Conservation (phyloP, 2,329 filamentous ascomycete genomes). For the Penicillium aurantiogriseum region DNA sequence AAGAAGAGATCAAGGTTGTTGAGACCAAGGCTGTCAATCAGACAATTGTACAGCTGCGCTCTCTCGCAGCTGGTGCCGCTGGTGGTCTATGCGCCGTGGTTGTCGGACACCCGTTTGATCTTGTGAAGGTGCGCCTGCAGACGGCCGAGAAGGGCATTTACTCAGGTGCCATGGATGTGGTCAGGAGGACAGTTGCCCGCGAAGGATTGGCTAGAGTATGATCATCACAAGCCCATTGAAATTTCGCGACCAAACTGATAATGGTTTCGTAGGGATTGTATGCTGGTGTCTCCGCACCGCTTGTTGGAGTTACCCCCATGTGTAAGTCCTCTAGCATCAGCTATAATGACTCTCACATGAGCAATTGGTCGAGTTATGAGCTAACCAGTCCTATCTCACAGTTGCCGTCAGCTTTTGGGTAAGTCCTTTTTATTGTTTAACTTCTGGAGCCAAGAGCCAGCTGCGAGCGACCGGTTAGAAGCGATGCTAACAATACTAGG, state of each 20-base stretch:
- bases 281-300: constrained; percentile 91
- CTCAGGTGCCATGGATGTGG: constrained; percentile 84
- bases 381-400: constrained; percentile 28
- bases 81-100: constrained; percentile 92
- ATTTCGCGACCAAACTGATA: constrained; percentile 8
- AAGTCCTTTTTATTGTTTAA: constrained; percentile 27
- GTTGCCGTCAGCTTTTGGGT: constrained; percentile 68
- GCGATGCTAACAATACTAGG: constrained; percentile 57
- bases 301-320: constrained; percentile 97
- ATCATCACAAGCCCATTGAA: constrained; percentile 2
- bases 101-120: constrained; percentile 93
- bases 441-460: background rate
- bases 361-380: background rate
- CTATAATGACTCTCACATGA: constrained; percentile 1
- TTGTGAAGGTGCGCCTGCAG: constrained; percentile 96
- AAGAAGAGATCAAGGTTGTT: constrained; percentile 29
- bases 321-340: constrained; percentile 61
- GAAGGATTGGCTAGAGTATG: constrained; percentile 69
- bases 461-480: background rate
- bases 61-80: constrained; percentile 84
- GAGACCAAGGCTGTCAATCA: constrained; percentile 37
- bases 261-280: constrained; percentile 66
- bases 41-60: constrained; percentile 67
- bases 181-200: constrained; percentile 79
- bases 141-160: constrained; percentile 95